Evolutionary conservation across 2,329 filamentous ascomycete genomes (phyloP).

Genomic region (Pseudogymnoascus sp.): DNA sequence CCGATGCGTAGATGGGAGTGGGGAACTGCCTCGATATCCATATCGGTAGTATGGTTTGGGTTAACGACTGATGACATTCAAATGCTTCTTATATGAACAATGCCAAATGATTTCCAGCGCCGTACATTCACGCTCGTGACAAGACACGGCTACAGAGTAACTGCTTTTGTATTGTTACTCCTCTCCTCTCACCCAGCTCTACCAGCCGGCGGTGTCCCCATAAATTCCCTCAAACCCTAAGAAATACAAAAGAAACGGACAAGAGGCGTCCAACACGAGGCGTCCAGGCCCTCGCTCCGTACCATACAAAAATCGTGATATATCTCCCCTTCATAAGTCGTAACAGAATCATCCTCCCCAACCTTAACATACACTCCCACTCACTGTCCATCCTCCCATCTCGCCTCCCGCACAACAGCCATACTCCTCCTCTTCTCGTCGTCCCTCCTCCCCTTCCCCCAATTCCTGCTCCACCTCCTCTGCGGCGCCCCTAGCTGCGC

Average conservation of each 20-base stretch:
- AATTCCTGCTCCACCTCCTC: constrained; percentile 4
- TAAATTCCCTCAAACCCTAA: background rate
- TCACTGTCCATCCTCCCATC: background rate
- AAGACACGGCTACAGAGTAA: background rate
- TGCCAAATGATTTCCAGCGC: background rate
- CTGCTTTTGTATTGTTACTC: background rate
- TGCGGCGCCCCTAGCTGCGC: background rate
- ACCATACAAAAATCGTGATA: background rate
- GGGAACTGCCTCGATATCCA: background rate
- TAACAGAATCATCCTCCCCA: background rate
- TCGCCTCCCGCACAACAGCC: constrained; percentile 4
- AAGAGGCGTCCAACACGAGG: background rate
- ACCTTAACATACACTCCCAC: background rate
- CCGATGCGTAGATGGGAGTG: background rate
- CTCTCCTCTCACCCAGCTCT: background rate
- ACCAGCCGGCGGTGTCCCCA: background rate
- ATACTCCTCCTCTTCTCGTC: constrained; percentile 8
- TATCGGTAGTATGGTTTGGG: background rate
- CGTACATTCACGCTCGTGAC: background rate
- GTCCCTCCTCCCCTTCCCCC: background rate
- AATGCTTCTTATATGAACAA: background rate
- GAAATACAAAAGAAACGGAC: constrained; percentile 3
- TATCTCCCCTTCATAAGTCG: background rate
- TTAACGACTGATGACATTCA: constrained; percentile 4
- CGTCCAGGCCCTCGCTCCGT: background rate